A percentile compares a stretch with the other conserved stretches of the same genome.
Evolutionary conservation across 805 yeast species (phyloP).

Genomic region (Candida railenensis): DNA sequence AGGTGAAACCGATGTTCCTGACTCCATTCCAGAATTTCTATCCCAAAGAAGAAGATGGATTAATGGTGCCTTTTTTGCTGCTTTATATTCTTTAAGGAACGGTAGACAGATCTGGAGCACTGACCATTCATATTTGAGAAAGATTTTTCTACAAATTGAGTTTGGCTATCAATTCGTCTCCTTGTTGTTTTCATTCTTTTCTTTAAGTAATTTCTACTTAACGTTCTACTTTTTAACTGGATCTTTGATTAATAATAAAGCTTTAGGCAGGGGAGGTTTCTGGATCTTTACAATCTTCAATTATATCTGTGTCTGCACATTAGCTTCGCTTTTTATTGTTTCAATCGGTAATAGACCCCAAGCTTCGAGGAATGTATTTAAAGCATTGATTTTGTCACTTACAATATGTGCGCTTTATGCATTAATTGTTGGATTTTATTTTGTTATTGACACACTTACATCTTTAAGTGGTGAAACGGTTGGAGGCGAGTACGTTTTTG

Average conservation of each 20-base stretch:
- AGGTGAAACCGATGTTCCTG: constrained; percentile 98
- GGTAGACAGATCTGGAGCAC: constrained; percentile 75
- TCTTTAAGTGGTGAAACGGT: constrained; percentile 36
- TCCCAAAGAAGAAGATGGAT: constrained; percentile 95
- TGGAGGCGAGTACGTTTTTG: constrained; percentile 47
- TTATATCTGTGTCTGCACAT: constrained; percentile 76
- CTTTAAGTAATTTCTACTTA: constrained; percentile 86
- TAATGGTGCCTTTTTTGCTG: constrained; percentile 95
- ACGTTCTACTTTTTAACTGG: constrained; percentile 94
- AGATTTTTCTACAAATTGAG: constrained; percentile 71
- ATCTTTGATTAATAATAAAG: constrained; percentile 50
- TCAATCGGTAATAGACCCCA: constrained; percentile 98
- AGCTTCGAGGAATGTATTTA: constrained; percentile 81
- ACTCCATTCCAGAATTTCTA: constrained; percentile 77
- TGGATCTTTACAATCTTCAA: constrained; percentile 83
- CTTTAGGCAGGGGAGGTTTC: constrained; percentile 70
- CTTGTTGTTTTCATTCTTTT: constrained; percentile 85
- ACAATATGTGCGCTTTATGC: constrained; percentile 82
- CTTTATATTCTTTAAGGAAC: constrained; percentile 80
- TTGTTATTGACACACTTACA: constrained; percentile 57
- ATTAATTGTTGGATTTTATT: constrained; percentile 76
- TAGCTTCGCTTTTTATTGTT: constrained; percentile 85
- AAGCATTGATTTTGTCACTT: constrained; percentile 67
- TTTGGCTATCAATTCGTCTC: constrained; percentile 79
- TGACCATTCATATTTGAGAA: constrained; percentile 68